Percentiles rank a stretch among this genome's conserved stretches.
phyloP scores from a whole-genome alignment of 2,329 filamentous ascomycete genomes.

The Mycocentrospora acerina region DNA sequence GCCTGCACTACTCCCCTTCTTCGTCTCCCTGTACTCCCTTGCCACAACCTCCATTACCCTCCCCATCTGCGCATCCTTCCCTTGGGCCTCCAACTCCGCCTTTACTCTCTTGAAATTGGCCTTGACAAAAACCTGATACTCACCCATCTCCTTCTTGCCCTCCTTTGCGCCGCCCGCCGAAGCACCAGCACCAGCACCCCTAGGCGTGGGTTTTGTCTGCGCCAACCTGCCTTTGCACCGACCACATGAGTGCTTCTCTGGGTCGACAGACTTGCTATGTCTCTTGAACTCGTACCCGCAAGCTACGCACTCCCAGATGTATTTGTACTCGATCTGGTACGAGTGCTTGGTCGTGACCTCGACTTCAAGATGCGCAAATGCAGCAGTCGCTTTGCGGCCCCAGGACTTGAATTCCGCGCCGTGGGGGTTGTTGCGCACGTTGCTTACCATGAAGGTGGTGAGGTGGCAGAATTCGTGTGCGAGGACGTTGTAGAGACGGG shows the following conservation, averaged over 20 bases:
- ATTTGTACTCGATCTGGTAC: conserved; percentile 91
- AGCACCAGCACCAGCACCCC: conserved; percentile 40
- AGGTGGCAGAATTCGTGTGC: conserved; percentile 97
- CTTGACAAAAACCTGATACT: conserved; percentile 65
- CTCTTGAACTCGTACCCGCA: conserved; percentile 76
- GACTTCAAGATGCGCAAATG: conserved; percentile 64
- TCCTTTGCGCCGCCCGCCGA: conserved; percentile 11
- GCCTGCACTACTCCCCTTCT: conserved; percentile 22
- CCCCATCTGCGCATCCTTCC: conserved; percentile 52
- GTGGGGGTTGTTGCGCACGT: conserved; percentile 74
- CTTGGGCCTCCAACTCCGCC: conserved; percentile 50
- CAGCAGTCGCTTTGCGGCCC: conserved; percentile 53
- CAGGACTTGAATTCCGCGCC: conserved; percentile 82
- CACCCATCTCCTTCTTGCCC: conserved; percentile 36
- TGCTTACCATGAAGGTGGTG: conserved; percentile 84
- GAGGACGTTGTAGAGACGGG: conserved; percentile 83
- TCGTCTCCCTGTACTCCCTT: conserved; percentile 59
- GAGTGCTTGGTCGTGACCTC: conserved; percentile 85
- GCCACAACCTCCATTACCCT: conserved; percentile 70
- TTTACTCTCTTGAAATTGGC: conserved; percentile 62
- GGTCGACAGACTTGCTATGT: conserved; percentile 83
- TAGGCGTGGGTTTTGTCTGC: conserved; percentile 78
- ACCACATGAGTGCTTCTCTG: conserved; percentile 70
- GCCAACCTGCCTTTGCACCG: conserved; percentile 67
- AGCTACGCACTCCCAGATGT: conserved; percentile 73